These are phyloP conservation scores for Arthroderma sp. DNA, from an alignment of 2,329 filamentous ascomycete genomes.

Conservation along the genomic window DNA sequence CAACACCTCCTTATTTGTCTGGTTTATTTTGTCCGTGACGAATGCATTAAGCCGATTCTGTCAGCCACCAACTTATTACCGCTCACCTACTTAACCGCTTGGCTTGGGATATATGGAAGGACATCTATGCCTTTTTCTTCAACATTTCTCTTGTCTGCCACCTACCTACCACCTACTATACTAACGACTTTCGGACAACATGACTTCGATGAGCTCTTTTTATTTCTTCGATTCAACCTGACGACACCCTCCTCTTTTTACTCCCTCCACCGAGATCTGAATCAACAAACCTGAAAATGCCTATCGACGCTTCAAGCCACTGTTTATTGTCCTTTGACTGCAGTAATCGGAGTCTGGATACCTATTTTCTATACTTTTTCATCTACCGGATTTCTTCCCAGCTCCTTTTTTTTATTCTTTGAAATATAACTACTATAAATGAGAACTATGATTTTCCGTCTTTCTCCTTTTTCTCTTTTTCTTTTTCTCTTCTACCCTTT, in stretches of 20 bases:
- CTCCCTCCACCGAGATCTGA: neutral
- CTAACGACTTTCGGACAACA: constrained; percentile 1
- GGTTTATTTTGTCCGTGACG: neutral
- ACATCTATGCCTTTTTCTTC: neutral
- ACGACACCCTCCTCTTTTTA: neutral
- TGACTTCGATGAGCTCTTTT: neutral
- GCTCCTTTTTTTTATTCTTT: neutral
- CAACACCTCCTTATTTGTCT: neutral
- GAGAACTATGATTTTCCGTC: constrained; percentile 9
- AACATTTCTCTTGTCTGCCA: too few relatives aligned
- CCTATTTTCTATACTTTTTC: neutral
- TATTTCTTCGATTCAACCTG: neutral
- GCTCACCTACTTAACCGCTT: neutral
- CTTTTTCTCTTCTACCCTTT: constrained; percentile 7
- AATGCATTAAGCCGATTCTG: neutral
- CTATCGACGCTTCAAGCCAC: constrained; percentile 1
- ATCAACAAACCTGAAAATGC: neutral
- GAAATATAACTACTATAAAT: constrained; percentile 7
- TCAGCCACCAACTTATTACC: neutral
- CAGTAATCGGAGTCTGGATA: constrained; percentile 2
- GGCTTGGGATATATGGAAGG: neutral
- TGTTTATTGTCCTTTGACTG: neutral
- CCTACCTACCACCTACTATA: neutral
- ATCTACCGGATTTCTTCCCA: neutral
- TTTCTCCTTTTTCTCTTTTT: constrained; percentile 6